These are phyloP conservation scores for Coniferiporia weirii DNA, from an alignment of 1,284 basidiomycete species.

Conservation along the genomic window DNA sequence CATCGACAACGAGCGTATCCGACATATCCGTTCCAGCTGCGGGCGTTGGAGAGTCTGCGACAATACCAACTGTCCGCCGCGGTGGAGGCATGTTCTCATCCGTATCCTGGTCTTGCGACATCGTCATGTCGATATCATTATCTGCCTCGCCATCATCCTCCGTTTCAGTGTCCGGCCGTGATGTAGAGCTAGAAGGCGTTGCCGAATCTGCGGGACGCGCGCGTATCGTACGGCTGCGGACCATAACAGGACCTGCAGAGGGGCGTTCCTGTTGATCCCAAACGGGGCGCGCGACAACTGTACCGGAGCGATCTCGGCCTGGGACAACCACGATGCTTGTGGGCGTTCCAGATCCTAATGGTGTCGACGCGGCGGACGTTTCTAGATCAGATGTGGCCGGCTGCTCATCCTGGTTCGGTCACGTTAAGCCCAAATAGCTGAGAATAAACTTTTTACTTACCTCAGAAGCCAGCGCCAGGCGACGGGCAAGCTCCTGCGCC, in stretches of 20 bases:
- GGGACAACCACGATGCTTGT: constrained; percentile 50
- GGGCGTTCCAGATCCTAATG: constrained; percentile 52
- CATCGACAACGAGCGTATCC: constrained; percentile 43
- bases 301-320: constrained; percentile 66
- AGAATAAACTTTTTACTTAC: background rate
- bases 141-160: constrained; percentile 44
- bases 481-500: constrained; percentile 50
- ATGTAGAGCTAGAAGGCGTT: constrained; percentile 51
- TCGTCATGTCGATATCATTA: constrained; percentile 46
- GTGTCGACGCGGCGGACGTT: constrained; percentile 53
- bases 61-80: constrained; percentile 55
- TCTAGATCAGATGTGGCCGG: constrained; percentile 44
- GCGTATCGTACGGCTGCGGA: constrained; percentile 27
- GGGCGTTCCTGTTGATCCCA: constrained; percentile 39
- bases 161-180: constrained; percentile 65
- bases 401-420: constrained; percentile 21
- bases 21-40: constrained; percentile 26
- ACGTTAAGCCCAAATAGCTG: no score
- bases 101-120: constrained; percentile 40
- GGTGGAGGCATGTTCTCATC: constrained; percentile 36
- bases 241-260: constrained; percentile 23
- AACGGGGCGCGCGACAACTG: constrained; percentile 59
- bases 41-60: constrained; percentile 43
- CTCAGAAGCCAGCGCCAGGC: constrained; percentile 34
- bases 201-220: constrained; percentile 38